Conservation (phyloP, 2,329 filamentous ascomycete species). For the Neofusicoccum sp. region DNA sequence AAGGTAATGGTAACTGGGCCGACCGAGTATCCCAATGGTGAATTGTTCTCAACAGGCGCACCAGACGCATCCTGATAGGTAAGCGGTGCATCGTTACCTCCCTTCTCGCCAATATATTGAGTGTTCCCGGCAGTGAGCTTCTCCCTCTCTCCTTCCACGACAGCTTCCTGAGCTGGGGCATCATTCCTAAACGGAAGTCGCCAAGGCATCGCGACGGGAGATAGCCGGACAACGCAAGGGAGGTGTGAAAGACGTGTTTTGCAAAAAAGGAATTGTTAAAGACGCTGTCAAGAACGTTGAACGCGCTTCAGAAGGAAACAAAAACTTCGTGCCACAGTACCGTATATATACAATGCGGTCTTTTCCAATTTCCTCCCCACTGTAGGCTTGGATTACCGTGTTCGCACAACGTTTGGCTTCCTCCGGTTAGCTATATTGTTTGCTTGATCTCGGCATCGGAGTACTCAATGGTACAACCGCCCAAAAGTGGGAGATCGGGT, state of each 20-base stretch:
- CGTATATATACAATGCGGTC: not conserved
- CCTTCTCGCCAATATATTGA: constrained; percentile 31
- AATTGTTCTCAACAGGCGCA: constrained; percentile 59
- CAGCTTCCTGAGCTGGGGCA: not conserved
- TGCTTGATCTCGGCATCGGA: constrained; percentile 2
- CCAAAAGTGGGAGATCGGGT: not conserved
- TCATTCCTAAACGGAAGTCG: not conserved
- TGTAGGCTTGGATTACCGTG: not conserved
- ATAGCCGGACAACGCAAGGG: not conserved
- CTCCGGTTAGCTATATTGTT: not conserved
- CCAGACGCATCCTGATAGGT: constrained; percentile 62
- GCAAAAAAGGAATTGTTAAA: not conserved
- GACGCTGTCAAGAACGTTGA: not conserved
- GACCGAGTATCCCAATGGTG: constrained; percentile 60
- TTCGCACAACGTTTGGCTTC: not conserved
- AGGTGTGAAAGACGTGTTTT: not conserved
- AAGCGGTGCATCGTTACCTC: constrained; percentile 50
- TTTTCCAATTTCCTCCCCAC: not conserved
- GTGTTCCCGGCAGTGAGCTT: not conserved
- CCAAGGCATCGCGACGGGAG: not conserved
- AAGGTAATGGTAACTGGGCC: constrained; percentile 57
- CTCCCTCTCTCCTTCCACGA: not conserved
- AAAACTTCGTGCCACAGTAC: not conserved
- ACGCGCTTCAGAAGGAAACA: not conserved
- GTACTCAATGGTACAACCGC: constrained; percentile 2